A percentile compares a stretch with the other conserved stretches of the same genome.
These are phyloP conservation scores for Trametes sanguinea DNA, from an alignment of 768 basidiomycete species.

Conservation along the genomic window DNA sequence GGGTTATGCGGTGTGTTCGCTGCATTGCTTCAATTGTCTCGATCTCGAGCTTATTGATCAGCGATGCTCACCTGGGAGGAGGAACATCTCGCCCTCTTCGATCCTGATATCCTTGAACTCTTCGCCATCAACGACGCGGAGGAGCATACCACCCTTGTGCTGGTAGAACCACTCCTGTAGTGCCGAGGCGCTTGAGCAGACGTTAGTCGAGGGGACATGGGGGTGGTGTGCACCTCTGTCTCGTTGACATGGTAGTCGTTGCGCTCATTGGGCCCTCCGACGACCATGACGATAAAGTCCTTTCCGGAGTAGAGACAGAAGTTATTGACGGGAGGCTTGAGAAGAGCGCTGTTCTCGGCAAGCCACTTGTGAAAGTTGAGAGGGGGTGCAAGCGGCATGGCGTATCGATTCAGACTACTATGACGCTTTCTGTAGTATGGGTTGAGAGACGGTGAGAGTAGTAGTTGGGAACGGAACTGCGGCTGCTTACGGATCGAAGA, in stretches of 20 bases:
- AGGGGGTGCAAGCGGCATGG: slow-evolving; percentile 76
- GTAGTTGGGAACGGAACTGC: too few relatives aligned
- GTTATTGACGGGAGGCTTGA: slow-evolving; percentile 93
- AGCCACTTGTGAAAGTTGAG: slow-evolving; percentile 93
- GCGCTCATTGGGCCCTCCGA: slow-evolving; percentile 93
- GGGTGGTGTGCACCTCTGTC: slow-evolving; percentile 66
- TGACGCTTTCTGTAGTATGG: neutral
- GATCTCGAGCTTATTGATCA: too few relatives aligned
- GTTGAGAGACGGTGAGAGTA: neutral
- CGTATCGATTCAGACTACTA: neutral
- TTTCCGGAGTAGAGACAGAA: slow-evolving; percentile 79
- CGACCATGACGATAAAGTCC: slow-evolving; percentile 94
- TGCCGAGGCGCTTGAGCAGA: neutral
- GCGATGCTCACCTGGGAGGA: slow-evolving; percentile 73
- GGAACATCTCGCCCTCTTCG: slow-evolving; percentile 95
- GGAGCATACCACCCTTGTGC: slow-evolving; percentile 89
- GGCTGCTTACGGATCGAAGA: too few relatives aligned
- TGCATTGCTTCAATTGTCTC: slow-evolving; percentile 31
- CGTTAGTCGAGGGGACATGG: neutral
- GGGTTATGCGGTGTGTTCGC: slow-evolving; percentile 98
- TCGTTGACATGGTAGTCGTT: slow-evolving; percentile 96
- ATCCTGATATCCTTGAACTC: slow-evolving; percentile 85
- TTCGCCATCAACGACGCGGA: slow-evolving; percentile 82
- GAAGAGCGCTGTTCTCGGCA: slow-evolving; percentile 70
- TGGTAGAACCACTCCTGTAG: slow-evolving; percentile 97